Percentiles rank a stretch among this genome's conserved stretches.
These are phyloP conservation scores for Lodderomyces elongisporus DNA, from an alignment of 1,139 yeast genomes.

Conservation along the genomic window DNA sequence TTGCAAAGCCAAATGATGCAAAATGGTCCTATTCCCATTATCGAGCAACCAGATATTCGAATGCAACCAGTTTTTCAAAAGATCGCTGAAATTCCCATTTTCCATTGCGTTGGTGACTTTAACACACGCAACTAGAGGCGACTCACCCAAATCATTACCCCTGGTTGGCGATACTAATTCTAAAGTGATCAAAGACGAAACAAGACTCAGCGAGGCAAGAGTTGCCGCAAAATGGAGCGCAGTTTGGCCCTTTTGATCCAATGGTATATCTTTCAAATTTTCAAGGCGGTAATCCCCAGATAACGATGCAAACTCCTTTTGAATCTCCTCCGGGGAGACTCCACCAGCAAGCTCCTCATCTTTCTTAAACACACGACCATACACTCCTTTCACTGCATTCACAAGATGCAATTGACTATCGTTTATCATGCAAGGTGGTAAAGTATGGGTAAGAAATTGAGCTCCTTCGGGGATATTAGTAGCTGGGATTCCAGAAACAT, in stretches of 20 bases:
- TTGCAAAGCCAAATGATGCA: constrained; percentile 34
- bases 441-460: constrained; percentile 25
- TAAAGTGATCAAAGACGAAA: constrained; percentile 31
- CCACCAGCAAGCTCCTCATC: constrained; percentile 21
- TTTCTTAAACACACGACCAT: constrained; percentile 40
- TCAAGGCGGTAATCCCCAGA: constrained; percentile 11
- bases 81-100: constrained; percentile 34
- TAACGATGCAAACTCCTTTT: constrained; percentile 21
- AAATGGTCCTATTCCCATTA: constrained; percentile 28
- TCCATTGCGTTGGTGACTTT: constrained; percentile 46
- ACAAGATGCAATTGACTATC: constrained; percentile 29
- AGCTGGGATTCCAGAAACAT: neutral
- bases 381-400: constrained; percentile 53
- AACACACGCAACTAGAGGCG: constrained; percentile 37
- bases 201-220: constrained; percentile 36
- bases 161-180: constrained; percentile 39
- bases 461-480: neutral
- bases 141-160: constrained; percentile 38
- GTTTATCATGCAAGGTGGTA: constrained; percentile 47
- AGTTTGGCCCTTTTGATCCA: constrained; percentile 41
- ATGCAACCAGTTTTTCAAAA: constrained; percentile 32
- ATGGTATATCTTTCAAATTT: constrained; percentile 30
- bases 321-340: constrained; percentile 33
- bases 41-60: constrained; percentile 38
- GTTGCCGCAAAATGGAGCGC: constrained; percentile 46